Conservation (phyloP, 164 flowering plant genomes). For the Dillenia suffruticosa region DNA sequence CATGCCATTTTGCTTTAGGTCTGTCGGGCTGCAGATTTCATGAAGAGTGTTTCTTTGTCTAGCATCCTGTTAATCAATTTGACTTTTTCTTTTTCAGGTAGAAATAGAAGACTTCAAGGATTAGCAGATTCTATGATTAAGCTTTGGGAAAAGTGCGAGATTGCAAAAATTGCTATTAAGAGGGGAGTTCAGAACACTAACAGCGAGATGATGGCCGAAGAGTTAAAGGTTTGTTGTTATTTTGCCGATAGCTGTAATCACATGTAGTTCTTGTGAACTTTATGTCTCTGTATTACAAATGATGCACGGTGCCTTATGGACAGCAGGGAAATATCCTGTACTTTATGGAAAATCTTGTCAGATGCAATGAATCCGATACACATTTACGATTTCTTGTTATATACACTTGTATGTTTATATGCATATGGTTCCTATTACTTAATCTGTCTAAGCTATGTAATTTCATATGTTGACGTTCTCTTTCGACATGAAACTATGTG, state of each 20-base stretch:
- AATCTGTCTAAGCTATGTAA: too few species aligned
- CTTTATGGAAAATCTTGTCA: too few species aligned
- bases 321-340: too few species aligned
- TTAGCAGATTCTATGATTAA: conserved; percentile 80
- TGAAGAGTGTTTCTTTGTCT: neutral
- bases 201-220: conserved; percentile 89
- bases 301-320: too few species aligned
- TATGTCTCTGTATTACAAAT: too few species aligned
- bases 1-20: conserved; percentile 93
- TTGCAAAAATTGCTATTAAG: conserved; percentile 92
- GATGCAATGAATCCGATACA: too few species aligned
- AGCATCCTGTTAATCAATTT: neutral
- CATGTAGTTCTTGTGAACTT: too few species aligned
- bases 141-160: conserved; percentile 96
- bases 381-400: too few species aligned
- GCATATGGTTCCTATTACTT: too few species aligned
- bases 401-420: too few species aligned
- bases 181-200: conserved; percentile 93
- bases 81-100: conserved; percentile 40
- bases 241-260: neutral
- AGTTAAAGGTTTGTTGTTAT: conserved; percentile 58
- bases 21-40: conserved; percentile 15
- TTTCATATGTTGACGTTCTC: too few species aligned
- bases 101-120: conserved; percentile 90
- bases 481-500: too few species aligned